A percentile compares a stretch with the other conserved stretches of the same genome.
Conservation (phyloP, 1,284 basidiomycete genomes). For the Hortiboletus rubellus region DNA sequence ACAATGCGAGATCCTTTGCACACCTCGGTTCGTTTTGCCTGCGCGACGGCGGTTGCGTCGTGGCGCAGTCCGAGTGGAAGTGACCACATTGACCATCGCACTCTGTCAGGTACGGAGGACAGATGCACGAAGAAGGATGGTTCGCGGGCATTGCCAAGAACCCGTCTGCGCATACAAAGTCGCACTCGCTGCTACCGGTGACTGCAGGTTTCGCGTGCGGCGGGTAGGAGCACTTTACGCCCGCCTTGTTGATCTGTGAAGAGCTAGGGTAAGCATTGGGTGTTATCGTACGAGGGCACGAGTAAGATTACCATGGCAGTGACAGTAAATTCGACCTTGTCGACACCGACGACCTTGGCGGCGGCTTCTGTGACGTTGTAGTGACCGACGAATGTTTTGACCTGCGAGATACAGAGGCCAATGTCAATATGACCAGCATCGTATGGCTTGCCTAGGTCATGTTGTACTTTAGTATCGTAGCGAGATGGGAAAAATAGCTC, state of each 20-base stretch:
- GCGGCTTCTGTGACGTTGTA: conserved; percentile 20
- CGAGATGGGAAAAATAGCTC: neutral
- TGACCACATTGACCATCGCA: conserved; percentile 25
- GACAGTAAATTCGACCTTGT: conserved; percentile 15
- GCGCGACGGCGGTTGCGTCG: conserved; percentile 16
- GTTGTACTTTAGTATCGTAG: neutral
- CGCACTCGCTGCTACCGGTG: conserved; percentile 8
- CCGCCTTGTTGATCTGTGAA: conserved; percentile 15
- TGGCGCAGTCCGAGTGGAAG: conserved; percentile 7
- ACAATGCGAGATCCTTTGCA: conserved; percentile 11
- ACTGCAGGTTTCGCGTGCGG: conserved; percentile 15
- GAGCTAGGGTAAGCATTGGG: neutral
- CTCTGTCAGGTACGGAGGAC: conserved; percentile 16
- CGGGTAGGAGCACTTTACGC: conserved; percentile 25
- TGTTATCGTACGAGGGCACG: no score
- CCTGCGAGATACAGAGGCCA: conserved; percentile 20
- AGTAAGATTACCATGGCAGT: conserved; percentile 11
- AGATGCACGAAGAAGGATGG: conserved; percentile 20
- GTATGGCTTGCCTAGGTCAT: conserved; percentile 16
- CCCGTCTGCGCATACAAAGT: conserved; percentile 26
- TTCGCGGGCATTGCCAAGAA: conserved; percentile 10
- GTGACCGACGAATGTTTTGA: conserved; percentile 13
- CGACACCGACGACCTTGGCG: conserved; percentile 16
- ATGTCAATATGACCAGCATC: conserved; percentile 18
- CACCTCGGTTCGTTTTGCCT: conserved; percentile 18